Evolutionary conservation across 441 rosid genomes (phyloP).

Genomic region (Dalechampia spathulata): DNA sequence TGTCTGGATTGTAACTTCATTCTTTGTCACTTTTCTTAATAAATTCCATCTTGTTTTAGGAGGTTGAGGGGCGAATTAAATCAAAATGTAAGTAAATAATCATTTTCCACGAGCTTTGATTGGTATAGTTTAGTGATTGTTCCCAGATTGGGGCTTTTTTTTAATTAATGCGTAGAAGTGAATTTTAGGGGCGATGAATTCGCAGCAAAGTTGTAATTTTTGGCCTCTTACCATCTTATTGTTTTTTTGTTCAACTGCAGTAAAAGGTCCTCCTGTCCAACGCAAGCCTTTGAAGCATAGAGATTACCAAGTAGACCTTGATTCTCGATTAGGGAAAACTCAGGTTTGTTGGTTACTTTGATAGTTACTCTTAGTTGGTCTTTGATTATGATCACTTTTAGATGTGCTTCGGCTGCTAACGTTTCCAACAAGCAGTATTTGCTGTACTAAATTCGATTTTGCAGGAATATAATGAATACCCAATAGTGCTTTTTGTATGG

Average conservation of each 20-base stretch:
- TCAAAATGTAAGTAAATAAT: slow-evolving; percentile 51
- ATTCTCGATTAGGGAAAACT: slow-evolving; percentile 92
- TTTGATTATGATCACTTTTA: too few relatives aligned
- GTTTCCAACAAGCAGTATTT: too few relatives aligned
- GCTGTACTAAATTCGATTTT: too few relatives aligned
- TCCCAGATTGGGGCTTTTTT: neutral
- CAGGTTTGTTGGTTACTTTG: slow-evolving; percentile 37
- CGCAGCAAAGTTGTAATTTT: too few relatives aligned
- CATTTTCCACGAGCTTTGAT: neutral
- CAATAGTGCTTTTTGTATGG: too few relatives aligned
- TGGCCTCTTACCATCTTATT: neutral
- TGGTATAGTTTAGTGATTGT: neutral
- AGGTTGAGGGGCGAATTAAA: slow-evolving; percentile 50
- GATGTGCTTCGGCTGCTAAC: too few relatives aligned
- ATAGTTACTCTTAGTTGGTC: too few relatives aligned
- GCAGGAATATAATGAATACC: too few relatives aligned
- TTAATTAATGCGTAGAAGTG: neutral
- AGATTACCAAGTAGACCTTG: slow-evolving; percentile 92
- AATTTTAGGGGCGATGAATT: too few relatives aligned
- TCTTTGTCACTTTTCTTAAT: neutral
- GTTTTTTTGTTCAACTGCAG: too few relatives aligned
- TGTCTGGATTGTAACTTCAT: neutral
- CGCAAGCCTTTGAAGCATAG: slow-evolving; percentile 97
- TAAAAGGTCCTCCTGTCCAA: slow-evolving; percentile 90
- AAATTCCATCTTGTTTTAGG: slow-evolving; percentile 36